Percentiles rank a stretch among this genome's conserved stretches.
Evolutionary conservation across 1,139 yeast species (phyloP).

Genomic region (Saccharomyces hybrid): DNA sequence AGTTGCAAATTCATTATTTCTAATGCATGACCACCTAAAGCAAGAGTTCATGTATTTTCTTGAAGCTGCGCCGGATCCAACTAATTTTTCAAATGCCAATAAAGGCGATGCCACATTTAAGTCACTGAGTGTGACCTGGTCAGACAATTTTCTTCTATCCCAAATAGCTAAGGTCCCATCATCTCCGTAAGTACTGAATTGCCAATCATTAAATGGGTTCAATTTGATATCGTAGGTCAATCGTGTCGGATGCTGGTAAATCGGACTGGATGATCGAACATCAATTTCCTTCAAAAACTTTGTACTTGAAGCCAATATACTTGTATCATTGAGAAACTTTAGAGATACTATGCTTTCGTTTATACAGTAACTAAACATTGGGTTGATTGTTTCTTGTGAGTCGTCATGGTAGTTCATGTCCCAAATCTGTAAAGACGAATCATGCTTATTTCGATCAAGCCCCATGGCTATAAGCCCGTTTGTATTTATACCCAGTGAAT

Average conservation of each 20-base stretch:
- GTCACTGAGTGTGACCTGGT: slow-evolving; percentile 11
- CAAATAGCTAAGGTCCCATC: slow-evolving; percentile 81
- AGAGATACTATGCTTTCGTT: slow-evolving; percentile 71
- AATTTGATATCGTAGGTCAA: slow-evolving; percentile 61
- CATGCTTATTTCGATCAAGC: slow-evolving; percentile 71
- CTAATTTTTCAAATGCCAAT: slow-evolving; percentile 55
- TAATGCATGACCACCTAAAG: slow-evolving; percentile 60
- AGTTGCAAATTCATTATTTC: slow-evolving; percentile 70
- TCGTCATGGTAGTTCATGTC: slow-evolving; percentile 52
- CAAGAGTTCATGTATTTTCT: slow-evolving; percentile 56
- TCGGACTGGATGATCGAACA: slow-evolving; percentile 58
- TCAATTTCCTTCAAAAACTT: slow-evolving; percentile 76
- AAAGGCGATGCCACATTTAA: slow-evolving; percentile 43
- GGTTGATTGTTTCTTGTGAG: slow-evolving; percentile 39
- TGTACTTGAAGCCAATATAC: slow-evolving; percentile 66
- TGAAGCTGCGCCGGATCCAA: slow-evolving; percentile 48
- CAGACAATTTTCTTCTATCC: slow-evolving; percentile 65
- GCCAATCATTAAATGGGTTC: slow-evolving; percentile 57
- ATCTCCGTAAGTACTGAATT: slow-evolving; percentile 70
- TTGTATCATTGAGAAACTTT: slow-evolving; percentile 55
- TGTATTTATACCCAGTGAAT: slow-evolving; percentile 60
- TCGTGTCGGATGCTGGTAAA: slow-evolving; percentile 67
- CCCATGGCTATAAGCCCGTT: slow-evolving; percentile 68
- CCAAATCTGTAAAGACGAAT: slow-evolving; percentile 73
- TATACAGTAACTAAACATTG: slow-evolving; percentile 54